phyloP scores from a whole-genome alignment of 1,284 basidiomycete species.

The Austroboletus niveus region DNA sequence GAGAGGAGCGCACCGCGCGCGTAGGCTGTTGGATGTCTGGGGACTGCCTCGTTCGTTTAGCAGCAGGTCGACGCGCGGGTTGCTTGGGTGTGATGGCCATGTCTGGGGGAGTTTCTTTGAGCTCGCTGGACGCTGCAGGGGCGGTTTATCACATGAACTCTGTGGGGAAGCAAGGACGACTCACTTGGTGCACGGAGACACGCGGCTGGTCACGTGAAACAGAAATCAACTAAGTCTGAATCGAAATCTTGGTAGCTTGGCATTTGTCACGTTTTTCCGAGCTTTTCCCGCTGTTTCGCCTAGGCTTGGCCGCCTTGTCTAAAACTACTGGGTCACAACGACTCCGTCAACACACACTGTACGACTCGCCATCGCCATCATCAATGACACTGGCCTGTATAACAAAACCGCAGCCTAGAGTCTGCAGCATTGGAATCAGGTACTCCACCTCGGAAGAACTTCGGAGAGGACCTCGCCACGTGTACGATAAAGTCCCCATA shows the following conservation, averaged over 20 bases:
- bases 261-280: too few relatives aligned
- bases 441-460: conserved; percentile 15
- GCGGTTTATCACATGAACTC: conserved; percentile 1
- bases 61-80: conserved; percentile 12
- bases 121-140: conserved; percentile 12
- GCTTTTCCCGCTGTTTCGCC: too few relatives aligned
- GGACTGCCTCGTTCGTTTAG: conserved; percentile 15
- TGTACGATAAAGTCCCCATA: too few relatives aligned
- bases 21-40: conserved; percentile 12
- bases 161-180: background rate
- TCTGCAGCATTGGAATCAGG: too few relatives aligned
- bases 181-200: conserved; percentile 9
- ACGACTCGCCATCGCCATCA: too few relatives aligned
- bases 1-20: background rate
- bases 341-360: too few relatives aligned
- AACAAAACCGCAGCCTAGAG: too few relatives aligned
- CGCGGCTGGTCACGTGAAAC: conserved; percentile 18
- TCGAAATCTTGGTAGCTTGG: too few relatives aligned
- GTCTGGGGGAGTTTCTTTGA: conserved; percentile 22
- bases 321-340: too few relatives aligned
- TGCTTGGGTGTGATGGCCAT: conserved; percentile 5
- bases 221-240: too few relatives aligned
- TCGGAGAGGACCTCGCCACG: conserved; percentile 11
- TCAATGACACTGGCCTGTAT: too few relatives aligned
- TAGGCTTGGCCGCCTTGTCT: too few relatives aligned